Evolutionary conservation across 2,329 filamentous ascomycete species (phyloP), one percentile per base, ranked within the genome.

Genomic region (Sarocladium strictum): DNA sequence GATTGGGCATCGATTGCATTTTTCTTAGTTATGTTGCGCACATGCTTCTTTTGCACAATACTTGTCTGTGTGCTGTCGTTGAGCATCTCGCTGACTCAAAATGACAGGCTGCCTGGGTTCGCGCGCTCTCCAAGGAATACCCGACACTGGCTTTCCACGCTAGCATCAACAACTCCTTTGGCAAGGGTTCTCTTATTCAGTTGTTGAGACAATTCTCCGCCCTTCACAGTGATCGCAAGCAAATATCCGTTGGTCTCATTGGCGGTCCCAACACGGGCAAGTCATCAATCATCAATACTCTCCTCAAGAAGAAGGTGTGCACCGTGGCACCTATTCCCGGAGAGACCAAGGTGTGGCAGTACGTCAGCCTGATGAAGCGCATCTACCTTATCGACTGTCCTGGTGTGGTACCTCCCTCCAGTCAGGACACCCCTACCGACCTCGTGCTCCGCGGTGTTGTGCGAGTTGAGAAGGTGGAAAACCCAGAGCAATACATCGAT

Each of bases 1-100:
- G 54, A 59, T 38, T 54, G 55, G 67, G 63, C 73, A 79, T 79
- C 75, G 74, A 75, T 92, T 85, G 87, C 83, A 83, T 81, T 81
- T 79, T 89, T 97, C 94, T 96, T 99, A 99, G 94, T 97, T 87
- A 90, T 87, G 89, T 89, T 87, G 87, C 92, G 93, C 82, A 99
- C 76, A 79, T 56, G n/a, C 23, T 41, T 37, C n/a, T n/a, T 38
- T 12, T 17, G 10, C 15, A 35, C 41, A 29, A 35, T 47, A 7
- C 64, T 65, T 60, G 55, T 61, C 53, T 61, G 47, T 9, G 21
- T 11, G 27, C 10, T 23, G 21, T 38, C 50, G 33, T 40, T 17
- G 50, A 27, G 50, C 23, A 53, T 9, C 9, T 55, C 56, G 49
- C 65, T 67, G 62, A 65, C 57, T 61, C n/a, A 12, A 11, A 35